Evolutionary conservation across 192 early-diverging fungal genomes (phyloP).

Genomic region (Backusella macrospora): DNA sequence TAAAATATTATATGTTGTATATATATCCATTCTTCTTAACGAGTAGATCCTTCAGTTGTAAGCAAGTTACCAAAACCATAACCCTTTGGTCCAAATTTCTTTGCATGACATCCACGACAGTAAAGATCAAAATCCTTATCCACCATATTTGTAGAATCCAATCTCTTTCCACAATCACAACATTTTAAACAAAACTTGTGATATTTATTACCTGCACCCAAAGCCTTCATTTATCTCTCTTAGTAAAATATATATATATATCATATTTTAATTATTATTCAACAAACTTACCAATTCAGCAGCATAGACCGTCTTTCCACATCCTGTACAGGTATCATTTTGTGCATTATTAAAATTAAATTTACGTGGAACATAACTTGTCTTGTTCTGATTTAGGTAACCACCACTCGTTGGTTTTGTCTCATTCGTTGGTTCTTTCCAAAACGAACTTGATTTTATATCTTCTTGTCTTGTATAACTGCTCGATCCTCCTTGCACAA

Average conservation of each 20-base stretch:
- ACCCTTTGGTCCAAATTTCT: constrained; percentile 53
- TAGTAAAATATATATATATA: neutral
- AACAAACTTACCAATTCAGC: constrained; percentile 50
- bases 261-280: neutral
- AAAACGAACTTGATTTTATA: neutral
- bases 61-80: constrained; percentile 36
- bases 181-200: constrained; percentile 62
- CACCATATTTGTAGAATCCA: constrained; percentile 61
- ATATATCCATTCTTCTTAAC: constrained; percentile 10
- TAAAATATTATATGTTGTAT: neutral
- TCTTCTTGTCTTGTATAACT: neutral
- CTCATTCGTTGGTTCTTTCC: neutral
- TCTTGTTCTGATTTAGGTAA: constrained; percentile 24
- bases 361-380: constrained; percentile 42
- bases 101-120: constrained; percentile 57
- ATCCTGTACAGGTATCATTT: constrained; percentile 55
- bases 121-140: constrained; percentile 53
- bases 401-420: neutral
- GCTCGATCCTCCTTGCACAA: neutral
- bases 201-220: constrained; percentile 60
- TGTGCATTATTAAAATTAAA: constrained; percentile 25
- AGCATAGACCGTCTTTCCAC: constrained; percentile 60
- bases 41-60: constrained; percentile 31
- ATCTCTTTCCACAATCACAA: constrained; percentile 51
- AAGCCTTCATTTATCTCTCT: constrained; percentile 23